phyloP scores from a whole-genome alignment of 2,329 filamentous ascomycete genomes.

The Fusarium pseudonygamai region DNA sequence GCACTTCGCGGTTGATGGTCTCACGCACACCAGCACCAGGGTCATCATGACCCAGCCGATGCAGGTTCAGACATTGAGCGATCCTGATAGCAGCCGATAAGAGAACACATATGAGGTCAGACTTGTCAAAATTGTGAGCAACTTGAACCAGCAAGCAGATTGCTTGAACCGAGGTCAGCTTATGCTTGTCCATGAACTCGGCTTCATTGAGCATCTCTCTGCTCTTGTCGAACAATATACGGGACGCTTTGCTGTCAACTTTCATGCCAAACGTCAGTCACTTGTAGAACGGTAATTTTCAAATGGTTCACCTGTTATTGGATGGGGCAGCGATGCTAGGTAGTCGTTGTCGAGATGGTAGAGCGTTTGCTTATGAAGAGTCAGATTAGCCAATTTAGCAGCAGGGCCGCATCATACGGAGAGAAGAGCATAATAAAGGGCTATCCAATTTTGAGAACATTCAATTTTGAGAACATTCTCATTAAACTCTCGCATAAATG shows the following conservation, averaged over 20 bases:
- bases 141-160: not conserved
- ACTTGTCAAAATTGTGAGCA: not conserved
- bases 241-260: not conserved
- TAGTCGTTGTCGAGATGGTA: not conserved
- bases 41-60: not conserved
- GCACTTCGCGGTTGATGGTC: not conserved
- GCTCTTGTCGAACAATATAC: not conserved
- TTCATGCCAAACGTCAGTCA: accelerated
- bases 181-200: slow-evolving; percentile 6
- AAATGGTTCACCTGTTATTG: not conserved
- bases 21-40: accelerated
- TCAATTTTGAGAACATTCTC: not conserved
- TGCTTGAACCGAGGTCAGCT: not conserved
- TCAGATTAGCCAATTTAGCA: accelerated
- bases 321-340: not conserved
- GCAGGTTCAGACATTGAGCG: not conserved
- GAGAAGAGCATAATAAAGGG: not conserved
- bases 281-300: no score
- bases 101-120: not conserved
- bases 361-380: not conserved
- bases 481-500: not conserved
- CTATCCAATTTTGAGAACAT: not conserved
- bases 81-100: not conserved
- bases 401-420: not conserved
- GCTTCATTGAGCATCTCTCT: not conserved